Evolutionary conservation across 2,329 filamentous ascomycete species (phyloP), one percentile per base, ranked within the genome.

Genomic region (Beauveria varroae): DNA sequence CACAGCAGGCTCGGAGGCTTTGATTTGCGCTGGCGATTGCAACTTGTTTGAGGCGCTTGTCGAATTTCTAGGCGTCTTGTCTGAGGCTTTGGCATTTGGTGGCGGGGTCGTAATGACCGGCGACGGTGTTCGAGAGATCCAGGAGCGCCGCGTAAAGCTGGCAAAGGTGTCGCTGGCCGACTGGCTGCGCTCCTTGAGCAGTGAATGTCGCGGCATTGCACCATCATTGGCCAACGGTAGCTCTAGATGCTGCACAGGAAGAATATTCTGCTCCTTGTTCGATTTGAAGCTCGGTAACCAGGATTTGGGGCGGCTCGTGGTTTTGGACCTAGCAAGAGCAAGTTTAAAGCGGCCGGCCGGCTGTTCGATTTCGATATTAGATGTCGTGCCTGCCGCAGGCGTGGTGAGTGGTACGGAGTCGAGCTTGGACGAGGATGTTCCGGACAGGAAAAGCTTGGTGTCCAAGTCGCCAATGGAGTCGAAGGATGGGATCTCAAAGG

Each of bases 401-500:
- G 44, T 58, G 2, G 50, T 58, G 46, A 50, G 16, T 16, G 46
- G 44, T 9, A 46, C 30, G 24, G 46, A 49, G 28, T 50, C 56
- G 56, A 58, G 34, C n/a, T 57, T 50, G 26, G 47, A 3, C 18
- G 62, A 50, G 5, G 47, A 22, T 4, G 63, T 64, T 30, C 54
- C 67, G 63, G 73, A 70, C 65, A 79, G 68, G 50, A 73, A 76
- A 30, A 82, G 69, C 20, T 75, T 76, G 5, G 77, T 76, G 65
- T 81, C 77, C 67, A 84, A 74, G 47, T 79, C 73, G 65, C 77
- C 73, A 64, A 76, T 76, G 66, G 80, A 75, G 64, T 83, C 78
- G 69, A 85, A 80, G 0, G 79, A 78, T 43, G 81, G 78, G 40
- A 85, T 71, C 62, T 82, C 80, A 69, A 83, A 82, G 62, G 72